Evolutionary conservation across 2,329 filamentous ascomycete species (phyloP), one percentile per base, ranked within the genome.

Genomic region (Ceratocystis papillata): DNA sequence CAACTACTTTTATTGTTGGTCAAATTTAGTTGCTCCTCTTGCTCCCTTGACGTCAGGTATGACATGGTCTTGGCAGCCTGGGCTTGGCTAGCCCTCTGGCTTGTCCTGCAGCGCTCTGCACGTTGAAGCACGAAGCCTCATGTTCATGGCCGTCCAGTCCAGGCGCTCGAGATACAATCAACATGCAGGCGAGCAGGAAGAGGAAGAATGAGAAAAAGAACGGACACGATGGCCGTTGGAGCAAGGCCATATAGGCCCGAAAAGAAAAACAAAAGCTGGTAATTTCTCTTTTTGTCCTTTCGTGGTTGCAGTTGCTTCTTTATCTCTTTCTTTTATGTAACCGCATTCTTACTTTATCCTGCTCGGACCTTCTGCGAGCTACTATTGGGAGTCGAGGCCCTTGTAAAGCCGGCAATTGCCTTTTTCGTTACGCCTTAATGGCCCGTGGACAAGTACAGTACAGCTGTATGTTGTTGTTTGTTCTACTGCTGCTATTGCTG

Each of bases 281-380:
- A 59, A 20, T 33, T 59, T 55, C 50, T 55, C 50, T 17, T 22
- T 57, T 22, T 33, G 22, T 10, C 8, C 6, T n/a, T 37, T 25
- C 28, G 28, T n/a, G 10, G 55, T 59, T 59, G 55, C 55, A 59
- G 55, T 59, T 59, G 28, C 55, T 20, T 59, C 55, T 33, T 33
- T 59, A 3, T 6, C 10, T 57, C 10, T 57, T 20, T 59, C 17
- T 30, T 59, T 12, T 7, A 30, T 33, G 55, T 59, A 33, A 33
- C 25, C 28, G 53, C 7, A n/a, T 17, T 59, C 55, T 59, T 59
- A 8, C 17, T 3, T 25, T n/a, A n/a, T 20, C 55, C 33, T 59
- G 55, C 55, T 59, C 55, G 55, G 55, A 25, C 55, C 55, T 59
- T 59, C 28, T 33, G 20, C 22, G 28, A 59, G 25, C 6, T 59